Conservation (phyloP, 169 alveolate species). For the Ichthyophthirius multifiliis region DNA sequence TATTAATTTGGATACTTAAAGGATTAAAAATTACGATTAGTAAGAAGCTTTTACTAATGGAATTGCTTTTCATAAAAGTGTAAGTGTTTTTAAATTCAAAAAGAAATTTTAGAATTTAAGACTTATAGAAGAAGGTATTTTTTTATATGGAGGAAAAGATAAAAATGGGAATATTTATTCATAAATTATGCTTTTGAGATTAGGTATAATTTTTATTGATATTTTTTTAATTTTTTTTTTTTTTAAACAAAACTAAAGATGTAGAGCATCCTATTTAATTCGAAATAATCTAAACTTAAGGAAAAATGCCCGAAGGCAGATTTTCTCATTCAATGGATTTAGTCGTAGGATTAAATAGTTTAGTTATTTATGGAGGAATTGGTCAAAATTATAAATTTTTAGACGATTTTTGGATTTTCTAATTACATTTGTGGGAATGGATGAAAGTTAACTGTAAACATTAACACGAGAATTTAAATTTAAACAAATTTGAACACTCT, state of each 20-base stretch:
- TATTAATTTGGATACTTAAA: not conserved
- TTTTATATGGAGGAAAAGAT: not conserved
- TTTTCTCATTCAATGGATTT: conserved; percentile 1
- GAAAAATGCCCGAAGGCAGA: not conserved
- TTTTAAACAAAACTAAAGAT: too few species aligned
- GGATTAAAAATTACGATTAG: not conserved
- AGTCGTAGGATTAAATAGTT: not conserved
- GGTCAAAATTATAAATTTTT: not conserved
- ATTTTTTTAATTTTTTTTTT: too few species aligned
- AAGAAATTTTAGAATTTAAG: not conserved
- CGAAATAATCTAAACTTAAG: not conserved
- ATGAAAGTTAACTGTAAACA: not conserved
- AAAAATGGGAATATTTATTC: not conserved
- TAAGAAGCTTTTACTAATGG: not conserved
- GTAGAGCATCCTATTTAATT: not conserved
- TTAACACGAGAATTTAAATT: not conserved
- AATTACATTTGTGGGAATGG: not conserved
- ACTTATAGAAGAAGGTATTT: not conserved
- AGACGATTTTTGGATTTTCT: not conserved
- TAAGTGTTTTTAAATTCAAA: not conserved
- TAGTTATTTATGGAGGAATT: conserved; percentile 1
- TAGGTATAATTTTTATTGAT: too few species aligned
- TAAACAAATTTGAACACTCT: not conserved
- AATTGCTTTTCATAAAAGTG: not conserved
- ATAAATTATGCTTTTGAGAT: not conserved